Evolutionary conservation across 179 eudicot genomes (phyloP).

Genomic region (Heliamphora ciliata): DNA sequence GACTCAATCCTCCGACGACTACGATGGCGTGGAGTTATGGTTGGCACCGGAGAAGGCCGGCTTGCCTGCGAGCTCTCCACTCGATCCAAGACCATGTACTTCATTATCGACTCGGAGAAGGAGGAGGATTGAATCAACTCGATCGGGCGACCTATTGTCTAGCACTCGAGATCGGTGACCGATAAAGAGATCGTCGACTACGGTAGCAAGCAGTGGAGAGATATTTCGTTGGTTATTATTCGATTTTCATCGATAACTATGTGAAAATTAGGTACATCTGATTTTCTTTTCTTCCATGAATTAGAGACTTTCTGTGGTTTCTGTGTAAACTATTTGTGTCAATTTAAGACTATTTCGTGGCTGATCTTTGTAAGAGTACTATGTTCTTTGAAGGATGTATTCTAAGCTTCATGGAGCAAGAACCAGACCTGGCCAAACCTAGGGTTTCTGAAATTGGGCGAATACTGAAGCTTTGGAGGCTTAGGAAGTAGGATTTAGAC

Average conservation of each 20-base stretch:
- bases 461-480: too few relatives aligned
- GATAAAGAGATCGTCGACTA: conserved; percentile 73
- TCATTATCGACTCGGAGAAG: conserved; percentile 79
- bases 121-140: conserved; percentile 96
- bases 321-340: background rate
- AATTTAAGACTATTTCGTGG: background rate
- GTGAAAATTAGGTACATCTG: conserved; percentile 8
- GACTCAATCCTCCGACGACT: conserved; percentile 25
- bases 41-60: conserved; percentile 58
- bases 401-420: too few relatives aligned
- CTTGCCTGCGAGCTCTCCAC: conserved; percentile 80
- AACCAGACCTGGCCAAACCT: too few relatives aligned
- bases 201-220: conserved; percentile 33
- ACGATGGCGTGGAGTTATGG: conserved; percentile 71
- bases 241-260: background rate
- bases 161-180: conserved; percentile 69
- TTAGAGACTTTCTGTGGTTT: background rate
- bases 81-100: conserved; percentile 60
- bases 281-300: background rate
- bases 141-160: conserved; percentile 82
- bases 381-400: background rate
- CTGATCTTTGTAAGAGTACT: background rate
- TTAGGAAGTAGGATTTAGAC: too few relatives aligned
- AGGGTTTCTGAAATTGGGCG: too few relatives aligned
- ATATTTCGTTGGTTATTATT: background rate